Percentiles rank a stretch among this genome's conserved stretches.
These are phyloP conservation scores for Kwoniella sp. DNA, from an alignment of 768 basidiomycete species.

Conservation along the genomic window DNA sequence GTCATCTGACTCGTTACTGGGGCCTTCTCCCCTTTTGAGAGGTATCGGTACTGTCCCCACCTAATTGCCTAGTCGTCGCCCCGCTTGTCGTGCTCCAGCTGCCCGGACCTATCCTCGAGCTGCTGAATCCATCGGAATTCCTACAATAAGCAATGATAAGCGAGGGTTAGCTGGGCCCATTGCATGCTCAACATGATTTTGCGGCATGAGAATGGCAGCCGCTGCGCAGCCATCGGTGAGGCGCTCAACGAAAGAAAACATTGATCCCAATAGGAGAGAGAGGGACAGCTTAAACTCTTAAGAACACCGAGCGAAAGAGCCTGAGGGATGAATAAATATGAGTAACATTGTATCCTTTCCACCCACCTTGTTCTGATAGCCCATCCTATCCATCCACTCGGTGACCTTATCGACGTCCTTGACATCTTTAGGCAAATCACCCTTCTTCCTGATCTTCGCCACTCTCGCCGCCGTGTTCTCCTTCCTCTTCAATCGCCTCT, in stretches of 20 bases:
- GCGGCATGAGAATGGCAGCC: no score
- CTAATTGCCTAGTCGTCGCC: conserved; percentile 21
- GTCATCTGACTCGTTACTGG: no score
- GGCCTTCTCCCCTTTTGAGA: no score
- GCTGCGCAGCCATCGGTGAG: no score
- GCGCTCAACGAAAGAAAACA: no score
- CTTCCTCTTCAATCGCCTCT: conserved; percentile 9
- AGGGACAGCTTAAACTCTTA: no score
- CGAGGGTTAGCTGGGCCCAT: no score
- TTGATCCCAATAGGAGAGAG: not conserved
- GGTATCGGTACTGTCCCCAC: no score
- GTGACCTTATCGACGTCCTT: conserved; percentile 47
- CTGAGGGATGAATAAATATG: no score
- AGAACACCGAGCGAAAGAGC: no score
- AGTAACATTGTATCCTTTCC: not conserved
- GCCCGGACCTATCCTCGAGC: conserved; percentile 25
- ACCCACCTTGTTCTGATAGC: conserved; percentile 42
- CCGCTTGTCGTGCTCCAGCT: conserved; percentile 37
- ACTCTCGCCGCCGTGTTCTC: conserved; percentile 23
- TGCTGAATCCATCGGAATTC: conserved; percentile 37
- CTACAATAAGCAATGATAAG: conserved; percentile 18
- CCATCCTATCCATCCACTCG: conserved; percentile 49
- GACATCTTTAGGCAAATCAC: conserved; percentile 18
- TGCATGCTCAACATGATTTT: no score
- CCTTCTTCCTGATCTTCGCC: conserved; percentile 10